Evolutionary conservation across 768 basidiomycete genomes (phyloP), one percentile per base, ranked within the genome.

Genomic region (Auriscalpium orientale): DNA sequence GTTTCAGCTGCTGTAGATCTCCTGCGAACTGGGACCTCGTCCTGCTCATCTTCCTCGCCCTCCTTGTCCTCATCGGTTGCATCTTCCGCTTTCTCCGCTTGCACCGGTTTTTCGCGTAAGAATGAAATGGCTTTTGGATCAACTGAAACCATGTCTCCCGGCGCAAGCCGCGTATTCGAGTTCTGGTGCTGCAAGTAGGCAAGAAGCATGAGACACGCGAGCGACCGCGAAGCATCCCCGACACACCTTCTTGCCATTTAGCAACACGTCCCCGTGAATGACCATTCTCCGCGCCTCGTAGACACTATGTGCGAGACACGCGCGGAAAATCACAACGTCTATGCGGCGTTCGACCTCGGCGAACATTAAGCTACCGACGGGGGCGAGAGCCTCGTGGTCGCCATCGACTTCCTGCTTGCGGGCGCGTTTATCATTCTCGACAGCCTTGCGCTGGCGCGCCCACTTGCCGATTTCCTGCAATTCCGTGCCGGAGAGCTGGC

Each of bases 361-460:
- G 69, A 95, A 90, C 90, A 98, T 95, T 79, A 99, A 80, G 68
- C 90, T 93, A 50, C 91, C 92, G 15, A 98, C 88, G 6, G 97
- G 97, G 16, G 93, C 87, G 63, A 90, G 79, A 1, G 82, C 85
- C 62, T 83, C 80, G 59, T 82, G 78, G 64, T 75, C 57, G 15
- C 57, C 57, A 28, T 60, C 72, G 58, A 77, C 75, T 49, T 75
- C 72, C 54, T 72, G 74, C 57, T 76, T 71, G 63, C 75, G 76
- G 9, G 37, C 45, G 66, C 74, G 80, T 63, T 74, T 72, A 55
- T 69, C 71, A 47, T 64, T 68, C 62, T 69, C 75, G 65, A 58
- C 79, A 73, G 62, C 87, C n/a, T 68, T 51, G 64, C 76, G 54
- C 52, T 60, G 66, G 49, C 73, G 70, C 3, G 86, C 85, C 68